These are phyloP conservation scores for Acacia pycnantha DNA, from an alignment of 331 rosid species.

Conservation along the genomic window DNA sequence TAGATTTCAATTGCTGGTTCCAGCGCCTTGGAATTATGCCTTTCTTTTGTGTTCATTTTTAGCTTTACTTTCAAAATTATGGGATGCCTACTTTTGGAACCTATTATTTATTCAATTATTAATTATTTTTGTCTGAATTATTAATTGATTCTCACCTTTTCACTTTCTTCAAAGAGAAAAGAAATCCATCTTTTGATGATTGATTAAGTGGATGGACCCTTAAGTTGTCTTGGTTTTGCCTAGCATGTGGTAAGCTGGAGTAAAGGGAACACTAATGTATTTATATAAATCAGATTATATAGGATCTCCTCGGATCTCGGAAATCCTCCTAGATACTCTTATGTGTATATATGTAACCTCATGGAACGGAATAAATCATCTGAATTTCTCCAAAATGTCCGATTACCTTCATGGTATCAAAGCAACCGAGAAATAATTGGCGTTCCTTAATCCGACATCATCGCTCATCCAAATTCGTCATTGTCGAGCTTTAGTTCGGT, in stretches of 20 bases:
- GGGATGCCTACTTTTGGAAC: neutral
- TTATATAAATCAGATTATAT: too few relatives aligned
- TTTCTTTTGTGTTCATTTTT: conserved; percentile 2
- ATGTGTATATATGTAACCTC: too few relatives aligned
- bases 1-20: neutral
- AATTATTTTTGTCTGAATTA: neutral
- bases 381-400: too few relatives aligned
- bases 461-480: too few relatives aligned
- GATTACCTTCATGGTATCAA: too few relatives aligned
- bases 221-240: neutral
- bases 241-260: neutral
- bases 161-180: neutral
- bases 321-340: too few relatives aligned
- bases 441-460: too few relatives aligned
- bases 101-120: neutral
- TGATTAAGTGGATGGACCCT: neutral
- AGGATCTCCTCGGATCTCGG: too few relatives aligned
- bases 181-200: neutral
- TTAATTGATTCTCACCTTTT: neutral
- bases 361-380: too few relatives aligned
- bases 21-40: neutral
- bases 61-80: conserved; percentile 4
- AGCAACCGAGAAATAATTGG: too few relatives aligned
- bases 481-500: too few relatives aligned
- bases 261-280: neutral